A percentile compares a stretch with the other conserved stretches of the same genome.
These are phyloP conservation scores for Limnomonas spitsbergensis DNA, from an alignment of 139 green algal species.

Conservation along the genomic window DNA sequence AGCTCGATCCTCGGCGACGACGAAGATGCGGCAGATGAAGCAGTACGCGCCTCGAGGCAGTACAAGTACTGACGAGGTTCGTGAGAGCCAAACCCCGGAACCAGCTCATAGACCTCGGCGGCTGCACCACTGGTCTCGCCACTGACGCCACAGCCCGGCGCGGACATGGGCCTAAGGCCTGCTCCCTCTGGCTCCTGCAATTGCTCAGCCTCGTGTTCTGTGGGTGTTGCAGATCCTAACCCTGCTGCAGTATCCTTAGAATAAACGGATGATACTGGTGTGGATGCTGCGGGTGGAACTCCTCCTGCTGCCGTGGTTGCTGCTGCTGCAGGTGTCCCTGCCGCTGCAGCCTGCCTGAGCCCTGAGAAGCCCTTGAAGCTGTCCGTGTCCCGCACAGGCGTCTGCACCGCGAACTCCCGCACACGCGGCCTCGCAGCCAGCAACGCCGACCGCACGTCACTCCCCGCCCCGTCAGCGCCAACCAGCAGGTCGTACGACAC, in stretches of 20 bases:
- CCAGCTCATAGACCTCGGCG: background rate
- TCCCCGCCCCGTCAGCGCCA: background rate
- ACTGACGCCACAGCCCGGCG: too few relatives aligned
- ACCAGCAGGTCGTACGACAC: background rate
- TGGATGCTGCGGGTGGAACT: too few relatives aligned
- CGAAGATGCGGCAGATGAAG: too few relatives aligned
- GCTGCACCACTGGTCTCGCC: too few relatives aligned
- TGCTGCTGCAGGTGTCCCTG: too few relatives aligned
- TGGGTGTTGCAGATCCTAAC: too few relatives aligned
- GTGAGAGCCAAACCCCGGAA: background rate
- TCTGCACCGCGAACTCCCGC: background rate
- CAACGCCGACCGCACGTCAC: background rate
- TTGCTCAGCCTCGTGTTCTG: too few relatives aligned
- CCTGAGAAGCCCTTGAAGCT: background rate
- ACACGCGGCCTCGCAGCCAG: background rate
- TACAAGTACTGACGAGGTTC: conserved; percentile 4
- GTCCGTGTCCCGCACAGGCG: background rate
- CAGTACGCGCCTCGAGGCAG: background rate
- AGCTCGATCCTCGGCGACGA: background rate
- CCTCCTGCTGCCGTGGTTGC: too few relatives aligned
- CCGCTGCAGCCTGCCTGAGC: background rate
- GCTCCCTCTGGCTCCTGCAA: too few relatives aligned
- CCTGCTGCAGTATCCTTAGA: too few relatives aligned
- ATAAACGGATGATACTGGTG: too few relatives aligned
- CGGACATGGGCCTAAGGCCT: too few relatives aligned